A percentile compares a stretch with the other conserved stretches of the same genome.
These are phyloP conservation scores for Alternaria brassicicola DNA, from an alignment of 2,329 filamentous ascomycete genomes.

Conservation along the genomic window DNA sequence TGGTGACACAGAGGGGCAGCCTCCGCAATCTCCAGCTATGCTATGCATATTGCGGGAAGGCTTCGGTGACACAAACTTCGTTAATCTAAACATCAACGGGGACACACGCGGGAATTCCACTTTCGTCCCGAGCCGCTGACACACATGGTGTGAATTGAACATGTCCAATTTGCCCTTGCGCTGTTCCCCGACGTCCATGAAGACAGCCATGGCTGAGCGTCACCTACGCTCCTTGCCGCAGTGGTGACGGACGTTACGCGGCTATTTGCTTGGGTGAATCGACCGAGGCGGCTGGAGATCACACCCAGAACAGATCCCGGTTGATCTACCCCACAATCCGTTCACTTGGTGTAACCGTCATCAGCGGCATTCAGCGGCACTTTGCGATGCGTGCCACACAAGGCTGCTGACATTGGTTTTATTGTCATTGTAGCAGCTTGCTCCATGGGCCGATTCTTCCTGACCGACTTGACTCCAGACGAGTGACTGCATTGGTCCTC, in stretches of 20 bases:
- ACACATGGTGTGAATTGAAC: conserved; percentile 32
- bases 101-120: conserved; percentile 34
- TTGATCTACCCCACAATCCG: conserved; percentile 35
- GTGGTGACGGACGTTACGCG: conserved; percentile 17
- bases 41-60: conserved; percentile 30
- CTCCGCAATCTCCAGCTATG: conserved; percentile 29
- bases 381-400: conserved; percentile 21
- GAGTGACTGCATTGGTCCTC: conserved; percentile 31
- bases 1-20: conserved; percentile 24
- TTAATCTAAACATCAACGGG: conserved; percentile 40
- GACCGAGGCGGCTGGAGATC: conserved; percentile 28
- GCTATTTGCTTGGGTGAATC: conserved; percentile 31
- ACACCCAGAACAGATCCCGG: conserved; percentile 14
- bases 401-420: conserved; percentile 20
- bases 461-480: conserved; percentile 17
- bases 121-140: conserved; percentile 45
- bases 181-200: conserved; percentile 13
- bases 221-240: conserved; percentile 17
- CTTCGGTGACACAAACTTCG: conserved; percentile 38
- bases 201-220: conserved; percentile 15
- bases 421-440: conserved; percentile 1
- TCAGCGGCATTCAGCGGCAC: conserved; percentile 23
- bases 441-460: conserved; percentile 5
- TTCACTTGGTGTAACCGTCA: conserved; percentile 27
- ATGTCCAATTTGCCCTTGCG: conserved; percentile 25